phyloP scores from a whole-genome alignment of 2,329 filamentous ascomycete genomes.

The Alternaria atra region DNA sequence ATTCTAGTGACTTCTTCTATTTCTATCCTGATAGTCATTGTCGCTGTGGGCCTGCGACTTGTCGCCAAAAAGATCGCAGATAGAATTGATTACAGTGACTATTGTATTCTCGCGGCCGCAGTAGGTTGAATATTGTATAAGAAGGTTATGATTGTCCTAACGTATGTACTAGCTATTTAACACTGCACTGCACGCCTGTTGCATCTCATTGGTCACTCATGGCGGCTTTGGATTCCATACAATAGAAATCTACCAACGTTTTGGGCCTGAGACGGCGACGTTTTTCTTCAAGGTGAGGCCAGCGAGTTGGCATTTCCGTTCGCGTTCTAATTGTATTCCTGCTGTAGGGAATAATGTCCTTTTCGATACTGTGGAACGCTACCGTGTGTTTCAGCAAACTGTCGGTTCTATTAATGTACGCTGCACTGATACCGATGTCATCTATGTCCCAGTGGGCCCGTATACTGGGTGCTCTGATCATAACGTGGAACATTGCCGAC shows the following conservation, averaged over 20 bases:
- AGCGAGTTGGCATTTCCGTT: too few relatives aligned
- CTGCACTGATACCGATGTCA: conserved; percentile 19
- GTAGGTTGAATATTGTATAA: background rate
- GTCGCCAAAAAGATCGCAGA: conserved; percentile 17
- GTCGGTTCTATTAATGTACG: conserved; percentile 33
- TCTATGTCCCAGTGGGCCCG: conserved; percentile 21
- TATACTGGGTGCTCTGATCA: conserved; percentile 17
- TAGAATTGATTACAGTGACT: conserved; percentile 24
- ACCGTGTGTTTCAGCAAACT: conserved; percentile 31
- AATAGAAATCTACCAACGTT: conserved; percentile 22
- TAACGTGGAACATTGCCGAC: conserved; percentile 23
- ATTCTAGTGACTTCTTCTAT: conserved; percentile 14
- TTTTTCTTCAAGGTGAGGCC: conserved; percentile 33
- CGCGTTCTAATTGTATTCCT: background rate
- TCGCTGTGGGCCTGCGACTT: conserved; percentile 19
- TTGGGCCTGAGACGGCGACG: conserved; percentile 21
- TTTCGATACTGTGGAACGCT: conserved; percentile 31
- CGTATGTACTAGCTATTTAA: conserved; percentile 21
- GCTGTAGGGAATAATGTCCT: conserved; percentile 26
- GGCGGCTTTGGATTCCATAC: conserved; percentile 34
- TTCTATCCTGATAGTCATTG: conserved; percentile 21
- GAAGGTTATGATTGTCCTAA: background rate
- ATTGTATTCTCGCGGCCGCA: conserved; percentile 21
- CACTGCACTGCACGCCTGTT: conserved; percentile 25
- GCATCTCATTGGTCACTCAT: conserved; percentile 26